phyloP scores from a whole-genome alignment of 2,329 filamentous ascomycete genomes.

The Nothopassalora personata region DNA sequence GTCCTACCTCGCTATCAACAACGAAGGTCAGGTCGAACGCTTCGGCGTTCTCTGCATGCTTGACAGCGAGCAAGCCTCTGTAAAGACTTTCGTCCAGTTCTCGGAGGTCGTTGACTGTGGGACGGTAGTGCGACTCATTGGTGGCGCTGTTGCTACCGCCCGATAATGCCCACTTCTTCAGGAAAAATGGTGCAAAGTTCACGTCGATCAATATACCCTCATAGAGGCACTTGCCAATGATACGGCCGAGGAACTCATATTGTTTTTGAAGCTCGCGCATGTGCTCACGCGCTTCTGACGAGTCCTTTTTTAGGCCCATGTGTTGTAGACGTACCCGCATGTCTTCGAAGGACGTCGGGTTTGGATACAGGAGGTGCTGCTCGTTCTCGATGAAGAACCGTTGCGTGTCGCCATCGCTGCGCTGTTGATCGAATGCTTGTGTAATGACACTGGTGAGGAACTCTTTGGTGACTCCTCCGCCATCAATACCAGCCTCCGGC shows the following conservation, averaged over 20 bases:
- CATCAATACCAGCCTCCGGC: conserved; percentile 89
- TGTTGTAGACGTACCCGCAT: conserved; percentile 8
- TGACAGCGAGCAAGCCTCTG: conserved; percentile 73
- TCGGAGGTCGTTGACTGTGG: conserved; percentile 89
- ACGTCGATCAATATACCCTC: conserved; percentile 94
- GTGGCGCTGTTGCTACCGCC: conserved; percentile 59
- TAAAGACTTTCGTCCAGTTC: conserved; percentile 90
- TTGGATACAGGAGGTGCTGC: conserved; percentile 82
- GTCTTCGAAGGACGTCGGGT: conserved; percentile 55
- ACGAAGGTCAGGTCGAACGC: conserved; percentile 85
- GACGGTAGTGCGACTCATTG: conserved; percentile 69
- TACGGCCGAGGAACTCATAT: conserved; percentile 86
- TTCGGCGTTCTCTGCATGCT: conserved; percentile 77
- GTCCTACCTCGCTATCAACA: conserved; percentile 62
- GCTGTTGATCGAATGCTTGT: conserved; percentile 65
- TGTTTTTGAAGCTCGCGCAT: conserved; percentile 53
- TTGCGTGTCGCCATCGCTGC: conserved; percentile 29
- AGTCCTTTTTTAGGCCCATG: conserved; percentile 8
- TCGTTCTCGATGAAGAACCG: conserved; percentile 75
- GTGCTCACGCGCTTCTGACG: conserved; percentile 9
- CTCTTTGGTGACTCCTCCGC: conserved; percentile 62
- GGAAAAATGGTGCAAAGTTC: conserved; percentile 88
- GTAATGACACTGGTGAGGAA: conserved; percentile 84
- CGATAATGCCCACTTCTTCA: conserved; percentile 86
- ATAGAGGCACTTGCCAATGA: conserved; percentile 95